Base-by-base conservation (phyloP, 164 flowering plant genomes). In the Aristolochia contorta region DNA sequence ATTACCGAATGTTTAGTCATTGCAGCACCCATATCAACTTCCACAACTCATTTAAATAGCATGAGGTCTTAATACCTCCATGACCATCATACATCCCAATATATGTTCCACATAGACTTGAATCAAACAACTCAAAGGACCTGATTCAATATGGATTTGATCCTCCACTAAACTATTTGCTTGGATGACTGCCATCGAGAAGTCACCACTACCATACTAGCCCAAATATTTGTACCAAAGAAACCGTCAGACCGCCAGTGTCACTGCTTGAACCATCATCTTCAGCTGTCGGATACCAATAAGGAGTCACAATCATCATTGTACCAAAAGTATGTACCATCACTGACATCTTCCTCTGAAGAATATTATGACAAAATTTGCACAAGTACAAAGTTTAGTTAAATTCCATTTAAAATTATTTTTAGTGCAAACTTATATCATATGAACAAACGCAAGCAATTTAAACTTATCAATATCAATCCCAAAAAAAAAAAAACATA, bases 31-130 rank as follows among this genome's bases (percentile, higher is more conserved):
- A n/a, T n/a, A n/a, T n/a, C n/a, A n/a, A n/a, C n/a, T n/a, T n/a
- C n/a, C n/a, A n/a, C n/a, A n/a, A n/a, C n/a, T 84, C 74, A 55
- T 79, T 85, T 16, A 92, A 69, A 67, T 85, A 89, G 22, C 84
- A 76, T 6, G 98, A 71, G 62, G 93, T 78, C 74, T 92, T 96
- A 6, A 96, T 91, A 60, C 96, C 96, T 66, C 91, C 98, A 79
- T 92, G 98, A 20, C 96, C 98, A 75, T 92, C 98, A 74, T 85
- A 92, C 37, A 92, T 62, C 62, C 96, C 96, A 22, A 92, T 87
- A 68, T 82, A 92, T 0, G 95, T 89, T 20, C 96, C 98, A 33
- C 70, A 74, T 37, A 91, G 96, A 47, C 93, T 91, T 10, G 80
- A 74, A 53, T 82, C 89, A 2, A 43, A 52, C 71, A 76, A 57